Evolutionary conservation across 768 basidiomycete genomes (phyloP).

Genomic region (Kwoniella pini): DNA sequence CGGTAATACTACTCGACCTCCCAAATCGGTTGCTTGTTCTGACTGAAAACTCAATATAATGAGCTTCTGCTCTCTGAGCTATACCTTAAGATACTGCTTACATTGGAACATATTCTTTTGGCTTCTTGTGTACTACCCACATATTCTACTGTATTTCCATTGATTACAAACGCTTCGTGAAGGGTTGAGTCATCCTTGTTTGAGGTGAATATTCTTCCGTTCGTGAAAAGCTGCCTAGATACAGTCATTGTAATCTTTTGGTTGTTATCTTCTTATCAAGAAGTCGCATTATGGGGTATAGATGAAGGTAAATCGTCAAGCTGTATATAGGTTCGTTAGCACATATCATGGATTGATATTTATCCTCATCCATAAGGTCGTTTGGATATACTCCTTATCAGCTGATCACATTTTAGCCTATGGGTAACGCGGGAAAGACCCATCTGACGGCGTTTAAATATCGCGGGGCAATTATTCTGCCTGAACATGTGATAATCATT

Average conservation of each 20-base stretch:
- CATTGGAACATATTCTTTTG: neutral
- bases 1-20: slow-evolving; percentile 24
- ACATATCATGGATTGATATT: too few relatives aligned
- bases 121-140: slow-evolving; percentile 5
- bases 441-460: too few relatives aligned
- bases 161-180: slow-evolving; percentile 15
- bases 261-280: neutral
- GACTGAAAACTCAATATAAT: neutral
- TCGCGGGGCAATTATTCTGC: too few relatives aligned
- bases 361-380: too few relatives aligned
- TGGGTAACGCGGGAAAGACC: too few relatives aligned
- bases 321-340: too few relatives aligned
- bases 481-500: too few relatives aligned
- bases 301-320: neutral
- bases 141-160: neutral
- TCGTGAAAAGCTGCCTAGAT: slow-evolving; percentile 1
- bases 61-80: too few relatives aligned
- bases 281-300: neutral
- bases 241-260: neutral
- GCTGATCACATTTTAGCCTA: too few relatives aligned
- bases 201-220: slow-evolving; percentile 28
- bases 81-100: neutral
- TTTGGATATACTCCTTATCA: too few relatives aligned
- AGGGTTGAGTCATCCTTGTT: neutral
- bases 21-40: neutral